Conservation (phyloP, 179 eudicot genomes). For the Beta macrorhiza region DNA sequence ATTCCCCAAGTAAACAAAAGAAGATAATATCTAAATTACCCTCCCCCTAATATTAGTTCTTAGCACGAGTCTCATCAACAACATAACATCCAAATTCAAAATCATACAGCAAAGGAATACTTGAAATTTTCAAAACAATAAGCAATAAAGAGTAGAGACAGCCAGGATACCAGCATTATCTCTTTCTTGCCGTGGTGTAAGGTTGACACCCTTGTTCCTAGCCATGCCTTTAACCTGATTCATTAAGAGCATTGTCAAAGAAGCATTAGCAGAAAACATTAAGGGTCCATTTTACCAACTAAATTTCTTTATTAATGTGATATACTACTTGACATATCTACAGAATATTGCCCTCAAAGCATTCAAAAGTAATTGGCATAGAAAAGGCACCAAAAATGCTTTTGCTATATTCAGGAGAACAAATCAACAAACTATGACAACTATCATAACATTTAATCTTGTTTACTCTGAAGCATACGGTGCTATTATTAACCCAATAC, state of each 20-base stretch:
- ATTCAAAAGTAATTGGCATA: not conserved
- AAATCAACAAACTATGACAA: not conserved
- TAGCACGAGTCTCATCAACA: no score
- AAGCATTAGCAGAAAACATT: not conserved
- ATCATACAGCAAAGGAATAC: no score
- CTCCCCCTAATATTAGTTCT: no score
- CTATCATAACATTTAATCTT: no score
- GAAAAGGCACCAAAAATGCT: not conserved
- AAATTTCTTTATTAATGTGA: not conserved
- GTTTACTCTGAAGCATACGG: no score
- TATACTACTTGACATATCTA: not conserved
- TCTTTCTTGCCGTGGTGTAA: constrained; percentile 68
- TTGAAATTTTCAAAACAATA: no score
- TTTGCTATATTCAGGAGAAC: not conserved
- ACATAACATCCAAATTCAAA: no score
- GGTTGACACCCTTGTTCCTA: constrained; percentile 65
- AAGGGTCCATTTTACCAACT: not conserved
- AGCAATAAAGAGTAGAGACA: not conserved
- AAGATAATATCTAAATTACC: no score
- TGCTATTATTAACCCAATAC: no score
- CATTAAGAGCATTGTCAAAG: not conserved
- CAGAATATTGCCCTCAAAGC: not conserved
- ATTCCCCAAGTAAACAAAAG: no score
- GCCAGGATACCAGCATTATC: constrained; percentile 66
- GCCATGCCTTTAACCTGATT: constrained; percentile 96